Evolutionary conservation across 768 basidiomycete species (phyloP).

Genomic region (Amanita pallidorosea): DNA sequence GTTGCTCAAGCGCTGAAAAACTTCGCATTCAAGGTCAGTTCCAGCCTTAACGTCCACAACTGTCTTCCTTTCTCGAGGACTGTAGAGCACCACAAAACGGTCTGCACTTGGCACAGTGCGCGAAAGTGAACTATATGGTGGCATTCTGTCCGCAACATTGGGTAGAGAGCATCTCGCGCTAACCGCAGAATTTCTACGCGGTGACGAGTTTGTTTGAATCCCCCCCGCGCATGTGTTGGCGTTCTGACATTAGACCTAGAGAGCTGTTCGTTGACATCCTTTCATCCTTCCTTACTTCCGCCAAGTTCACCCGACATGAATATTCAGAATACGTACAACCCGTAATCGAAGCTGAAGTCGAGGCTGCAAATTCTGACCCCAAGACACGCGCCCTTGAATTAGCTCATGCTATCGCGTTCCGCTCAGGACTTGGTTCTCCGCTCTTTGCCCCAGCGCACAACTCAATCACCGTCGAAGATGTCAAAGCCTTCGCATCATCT

Average conservation of each 20-base stretch:
- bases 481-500: constrained; percentile 62
- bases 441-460: constrained; percentile 72
- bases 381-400: constrained; percentile 69
- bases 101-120: constrained; percentile 86
- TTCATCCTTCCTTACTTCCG: constrained; percentile 71
- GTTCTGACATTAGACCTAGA: not conserved
- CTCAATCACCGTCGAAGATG: constrained; percentile 52
- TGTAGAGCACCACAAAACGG: constrained; percentile 74
- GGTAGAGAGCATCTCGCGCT: constrained; percentile 85
- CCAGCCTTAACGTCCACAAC: not conserved
- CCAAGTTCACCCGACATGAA: constrained; percentile 74
- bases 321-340: constrained; percentile 67
- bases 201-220: constrained; percentile 75
- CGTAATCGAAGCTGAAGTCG: constrained; percentile 58
- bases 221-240: not conserved
- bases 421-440: constrained; percentile 83
- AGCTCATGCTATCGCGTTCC: constrained; percentile 89
- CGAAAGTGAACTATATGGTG: constrained; percentile 90
- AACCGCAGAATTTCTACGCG: constrained; percentile 90
- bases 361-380: constrained; percentile 48
- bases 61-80: not conserved
- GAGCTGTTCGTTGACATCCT: constrained; percentile 72
- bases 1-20: constrained; percentile 93
- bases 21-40: constrained; percentile 94
- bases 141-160: constrained; percentile 76